Evolutionary conservation across 495 filamentous ascomycete species (phyloP).

Genomic region (Penicillium verhagenii): DNA sequence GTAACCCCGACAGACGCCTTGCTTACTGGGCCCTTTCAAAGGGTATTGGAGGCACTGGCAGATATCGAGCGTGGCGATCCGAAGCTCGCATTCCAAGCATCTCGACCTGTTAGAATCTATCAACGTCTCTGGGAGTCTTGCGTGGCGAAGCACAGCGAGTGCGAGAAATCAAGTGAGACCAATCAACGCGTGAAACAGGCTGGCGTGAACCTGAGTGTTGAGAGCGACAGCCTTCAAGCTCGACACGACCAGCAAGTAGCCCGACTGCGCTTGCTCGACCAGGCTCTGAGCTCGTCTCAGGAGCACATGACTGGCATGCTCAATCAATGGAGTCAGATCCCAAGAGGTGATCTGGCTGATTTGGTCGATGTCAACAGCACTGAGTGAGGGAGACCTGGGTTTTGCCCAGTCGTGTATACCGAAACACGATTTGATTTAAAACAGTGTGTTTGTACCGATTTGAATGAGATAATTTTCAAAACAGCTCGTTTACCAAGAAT

Average conservation of each 20-base stretch:
- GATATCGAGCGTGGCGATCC: conserved; percentile 10
- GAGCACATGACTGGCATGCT: conserved; percentile 2
- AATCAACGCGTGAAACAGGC: conserved; percentile 4
- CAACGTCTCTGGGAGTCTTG: conserved; percentile 13
- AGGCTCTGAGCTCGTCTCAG: conserved; percentile 4
- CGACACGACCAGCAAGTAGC: conserved; percentile 9
- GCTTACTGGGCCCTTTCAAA: background rate
- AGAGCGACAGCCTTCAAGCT: conserved; percentile 9
- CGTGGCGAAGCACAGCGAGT: conserved; percentile 4
- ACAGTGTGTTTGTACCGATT: background rate
- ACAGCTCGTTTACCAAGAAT: background rate
- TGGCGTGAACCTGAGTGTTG: conserved; percentile 1
- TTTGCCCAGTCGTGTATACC: background rate
- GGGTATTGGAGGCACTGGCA: conserved; percentile 1
- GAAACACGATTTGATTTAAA: background rate
- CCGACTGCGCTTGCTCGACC: conserved; percentile 4
- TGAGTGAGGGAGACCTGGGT: background rate
- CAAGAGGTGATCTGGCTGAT: background rate
- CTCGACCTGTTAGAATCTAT: conserved; percentile 4
- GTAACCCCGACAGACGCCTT: background rate
- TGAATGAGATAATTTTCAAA: background rate
- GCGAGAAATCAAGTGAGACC: background rate
- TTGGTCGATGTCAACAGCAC: background rate
- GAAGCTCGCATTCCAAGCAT: conserved; percentile 7
- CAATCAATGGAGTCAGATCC: conserved; percentile 6